These are phyloP conservation scores for Cutaneotrichosporon sp. DNA, from an alignment of 1,284 basidiomycete species.

Conservation along the genomic window DNA sequence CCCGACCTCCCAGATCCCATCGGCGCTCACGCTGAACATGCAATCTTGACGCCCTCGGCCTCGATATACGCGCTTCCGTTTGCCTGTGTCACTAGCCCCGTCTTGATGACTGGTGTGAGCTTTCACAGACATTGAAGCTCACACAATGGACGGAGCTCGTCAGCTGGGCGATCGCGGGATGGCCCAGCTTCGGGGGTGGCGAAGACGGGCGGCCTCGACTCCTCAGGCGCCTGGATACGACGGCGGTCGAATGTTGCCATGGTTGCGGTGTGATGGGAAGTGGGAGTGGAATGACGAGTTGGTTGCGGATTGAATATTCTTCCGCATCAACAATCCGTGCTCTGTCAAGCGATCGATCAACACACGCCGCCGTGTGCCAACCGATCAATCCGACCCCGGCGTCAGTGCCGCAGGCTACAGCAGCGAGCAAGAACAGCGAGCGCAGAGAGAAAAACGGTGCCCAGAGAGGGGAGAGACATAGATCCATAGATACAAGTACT, in stretches of 20 bases:
- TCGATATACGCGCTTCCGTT: conserved; percentile 96
- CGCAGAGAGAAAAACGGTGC: neutral
- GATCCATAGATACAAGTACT: neutral
- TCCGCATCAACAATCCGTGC: conserved; percentile 1
- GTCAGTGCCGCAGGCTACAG: neutral
- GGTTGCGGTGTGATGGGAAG: conserved; percentile 6
- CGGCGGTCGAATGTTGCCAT: conserved; percentile 66
- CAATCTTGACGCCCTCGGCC: conserved; percentile 74
- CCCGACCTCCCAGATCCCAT: too few species aligned
- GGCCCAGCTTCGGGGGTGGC: conserved; percentile 36
- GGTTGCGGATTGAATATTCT: neutral
- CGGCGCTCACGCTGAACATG: conserved; percentile 89
- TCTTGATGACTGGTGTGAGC: conserved; percentile 66
- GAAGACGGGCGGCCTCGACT: conserved; percentile 64
- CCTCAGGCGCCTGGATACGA: conserved; percentile 81
- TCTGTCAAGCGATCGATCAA: too few species aligned
- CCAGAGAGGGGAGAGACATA: too few species aligned
- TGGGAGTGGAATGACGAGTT: neutral
- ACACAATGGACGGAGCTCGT: conserved; percentile 80
- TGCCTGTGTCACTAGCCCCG: conserved; percentile 83
- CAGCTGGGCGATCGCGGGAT: conserved; percentile 49
- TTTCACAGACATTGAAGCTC: conserved; percentile 18
- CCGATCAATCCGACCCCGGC: too few species aligned
- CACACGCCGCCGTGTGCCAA: too few species aligned
- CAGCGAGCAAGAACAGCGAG: neutral